Evolutionary conservation across 345 rosid genomes (phyloP), one percentile per base, ranked within the genome.

Genomic region (Garcia nutans): DNA sequence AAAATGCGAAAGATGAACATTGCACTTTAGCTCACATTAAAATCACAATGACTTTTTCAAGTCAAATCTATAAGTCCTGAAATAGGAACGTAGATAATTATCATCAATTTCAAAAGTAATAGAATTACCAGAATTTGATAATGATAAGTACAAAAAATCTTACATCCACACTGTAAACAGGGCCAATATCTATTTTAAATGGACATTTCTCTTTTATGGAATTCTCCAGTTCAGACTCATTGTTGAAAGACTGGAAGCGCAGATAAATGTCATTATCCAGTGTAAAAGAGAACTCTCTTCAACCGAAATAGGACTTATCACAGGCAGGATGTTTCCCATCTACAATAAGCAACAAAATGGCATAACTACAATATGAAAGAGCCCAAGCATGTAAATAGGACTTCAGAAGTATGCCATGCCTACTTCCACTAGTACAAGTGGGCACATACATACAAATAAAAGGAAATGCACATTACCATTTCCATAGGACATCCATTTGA

Each of bases 281-380:
- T 1, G 98, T 95, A 82, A 89, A 93, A 2, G 99, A 91, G 78
- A 95, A 90, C 66, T 95, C 99, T 80, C 98, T 90, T 68, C 96
- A 80, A 61, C 89, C 88, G 68, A 89, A 76, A 84, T 88, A 93
- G 65, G 85, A 88, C 28, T 78, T 85, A 76, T 95, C 96, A 52
- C 99, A 95, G 60, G 85, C 98, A 45, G 97, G 97, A 85, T 93
- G 99, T 84, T 89, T 93, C 79, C 97, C 98, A 84, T 93, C 97
- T 94, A 85, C 65, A 74, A 76, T 6, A 70, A 74, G 11, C 67
- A 74, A 71, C 55, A 55, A 59, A 73, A 15, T 28, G 55, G 49
- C 10, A 44, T 7, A 67, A 42, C 24, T 7, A 73, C 45, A 58
- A 58, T 5, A 74, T 3, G 22, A 41, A 31, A 44, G 13, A 74